Evolutionary conservation across 192 early-diverging fungal species (phyloP).

Genomic region (Coemansia furcata): DNA sequence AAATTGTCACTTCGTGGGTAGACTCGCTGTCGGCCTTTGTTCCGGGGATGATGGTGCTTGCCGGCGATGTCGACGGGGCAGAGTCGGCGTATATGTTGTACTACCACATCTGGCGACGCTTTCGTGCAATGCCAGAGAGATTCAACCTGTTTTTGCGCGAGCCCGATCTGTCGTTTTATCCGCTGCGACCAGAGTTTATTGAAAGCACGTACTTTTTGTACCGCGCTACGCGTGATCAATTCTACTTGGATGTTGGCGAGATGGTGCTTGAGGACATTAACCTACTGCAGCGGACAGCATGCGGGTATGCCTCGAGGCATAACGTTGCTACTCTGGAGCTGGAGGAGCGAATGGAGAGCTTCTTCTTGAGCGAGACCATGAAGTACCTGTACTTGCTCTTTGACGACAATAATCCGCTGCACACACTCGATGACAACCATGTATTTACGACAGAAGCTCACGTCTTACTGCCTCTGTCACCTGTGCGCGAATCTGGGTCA

Average conservation of each 20-base stretch:
- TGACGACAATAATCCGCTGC: slow-evolving; percentile 72
- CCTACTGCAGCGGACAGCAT: slow-evolving; percentile 61
- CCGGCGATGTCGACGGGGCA: slow-evolving; percentile 84
- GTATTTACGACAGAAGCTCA: slow-evolving; percentile 83
- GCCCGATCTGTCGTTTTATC: slow-evolving; percentile 71
- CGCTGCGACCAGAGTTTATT: slow-evolving; percentile 89
- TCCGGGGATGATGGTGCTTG: slow-evolving; percentile 87
- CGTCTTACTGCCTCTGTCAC: slow-evolving; percentile 37
- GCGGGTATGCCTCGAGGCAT: slow-evolving; percentile 77
- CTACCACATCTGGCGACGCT: slow-evolving; percentile 85
- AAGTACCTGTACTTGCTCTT: slow-evolving; percentile 98
- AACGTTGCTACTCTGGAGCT: slow-evolving; percentile 61
- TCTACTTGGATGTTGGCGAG: slow-evolving; percentile 89
- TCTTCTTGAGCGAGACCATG: slow-evolving; percentile 89
- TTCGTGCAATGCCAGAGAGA: slow-evolving; percentile 81
- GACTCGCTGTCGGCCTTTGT: slow-evolving; percentile 90
- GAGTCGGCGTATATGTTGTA: slow-evolving; percentile 79
- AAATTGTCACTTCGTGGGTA: slow-evolving; percentile 71
- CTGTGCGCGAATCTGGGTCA: slow-evolving; percentile 12
- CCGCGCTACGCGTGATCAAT: slow-evolving; percentile 83
- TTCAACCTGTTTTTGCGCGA: slow-evolving; percentile 72
- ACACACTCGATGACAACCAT: slow-evolving; percentile 68
- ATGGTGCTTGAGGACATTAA: slow-evolving; percentile 82
- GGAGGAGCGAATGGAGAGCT: slow-evolving; percentile 94
- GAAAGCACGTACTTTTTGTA: slow-evolving; percentile 95